Evolutionary conservation across 1,139 yeast genomes (phyloP).

Genomic region (Saccharomyces hybrid): DNA sequence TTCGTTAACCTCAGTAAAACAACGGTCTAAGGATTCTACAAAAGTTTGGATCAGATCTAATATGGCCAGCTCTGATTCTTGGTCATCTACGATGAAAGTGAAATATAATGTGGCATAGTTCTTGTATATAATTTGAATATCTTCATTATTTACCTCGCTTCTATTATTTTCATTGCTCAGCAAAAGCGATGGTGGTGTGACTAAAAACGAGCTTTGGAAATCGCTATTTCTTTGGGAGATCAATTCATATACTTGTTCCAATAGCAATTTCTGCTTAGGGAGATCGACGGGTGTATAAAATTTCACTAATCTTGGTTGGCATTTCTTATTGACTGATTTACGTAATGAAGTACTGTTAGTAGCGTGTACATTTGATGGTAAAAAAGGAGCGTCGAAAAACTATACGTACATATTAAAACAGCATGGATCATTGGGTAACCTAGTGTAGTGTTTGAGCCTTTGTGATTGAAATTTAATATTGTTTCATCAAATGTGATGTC

Average conservation of each 20-base stretch:
- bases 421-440: too few relatives aligned
- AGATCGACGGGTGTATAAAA: conserved; percentile 77
- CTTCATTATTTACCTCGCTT: conserved; percentile 61
- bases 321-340: conserved; percentile 85
- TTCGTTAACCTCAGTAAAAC: conserved; percentile 93
- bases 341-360: too few relatives aligned
- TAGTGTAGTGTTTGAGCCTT: too few relatives aligned
- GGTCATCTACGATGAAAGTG: conserved; percentile 92
- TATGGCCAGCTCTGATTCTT: conserved; percentile 90
- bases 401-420: too few relatives aligned
- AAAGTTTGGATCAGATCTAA: conserved; percentile 92
- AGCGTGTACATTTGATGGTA: too few relatives aligned
- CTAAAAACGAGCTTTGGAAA: conserved; percentile 29
- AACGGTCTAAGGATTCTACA: conserved; percentile 87
- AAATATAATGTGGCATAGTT: conserved; percentile 93
- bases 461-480: too few relatives aligned
- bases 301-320: conserved; percentile 85
- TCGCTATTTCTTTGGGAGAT: conserved; percentile 28
- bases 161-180: conserved; percentile 63
- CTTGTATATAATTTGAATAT: conserved; percentile 83
- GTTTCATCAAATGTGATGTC: too few relatives aligned
- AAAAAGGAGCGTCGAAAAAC: too few relatives aligned
- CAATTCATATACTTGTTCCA: conserved; percentile 31
- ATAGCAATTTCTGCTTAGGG: conserved; percentile 27
- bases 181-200: conserved; percentile 38